phyloP scores from a whole-genome alignment of 2,329 filamentous ascomycete genomes.

The Piedraia hortae region DNA sequence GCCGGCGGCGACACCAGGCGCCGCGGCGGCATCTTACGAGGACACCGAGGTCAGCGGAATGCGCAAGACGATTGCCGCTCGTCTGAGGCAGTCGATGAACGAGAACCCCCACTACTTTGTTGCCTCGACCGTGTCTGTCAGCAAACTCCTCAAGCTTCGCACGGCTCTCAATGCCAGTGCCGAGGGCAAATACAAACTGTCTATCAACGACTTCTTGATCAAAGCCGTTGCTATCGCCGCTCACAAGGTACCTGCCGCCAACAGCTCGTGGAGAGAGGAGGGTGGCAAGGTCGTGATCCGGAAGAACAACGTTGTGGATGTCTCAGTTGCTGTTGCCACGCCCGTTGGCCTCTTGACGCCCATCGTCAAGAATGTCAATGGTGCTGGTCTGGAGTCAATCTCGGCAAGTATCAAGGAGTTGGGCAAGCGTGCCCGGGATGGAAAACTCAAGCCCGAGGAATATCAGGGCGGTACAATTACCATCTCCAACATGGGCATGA shows the following conservation, averaged over 20 bases:
- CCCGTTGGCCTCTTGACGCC: conserved; percentile 88
- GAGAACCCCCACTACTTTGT: conserved; percentile 98
- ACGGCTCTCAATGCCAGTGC: conserved; percentile 69
- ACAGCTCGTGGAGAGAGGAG: conserved; percentile 71
- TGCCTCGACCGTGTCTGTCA: conserved; percentile 66
- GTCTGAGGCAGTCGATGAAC: conserved; percentile 66
- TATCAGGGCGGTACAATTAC: conserved; percentile 98
- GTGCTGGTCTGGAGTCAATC: conserved; percentile 66
- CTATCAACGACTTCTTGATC: conserved; percentile 98
- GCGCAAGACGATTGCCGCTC: conserved; percentile 91
- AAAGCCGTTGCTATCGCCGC: conserved; percentile 77
- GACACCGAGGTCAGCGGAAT: conserved; percentile 69
- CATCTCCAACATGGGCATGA: conserved; percentile 99
- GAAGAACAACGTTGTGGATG: conserved; percentile 76
- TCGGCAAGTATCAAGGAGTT: conserved; percentile 82
- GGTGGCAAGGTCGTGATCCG: conserved; percentile 58
- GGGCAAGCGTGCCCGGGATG: conserved; percentile 80
- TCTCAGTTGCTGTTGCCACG: conserved; percentile 85
- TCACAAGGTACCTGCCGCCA: conserved; percentile 82
- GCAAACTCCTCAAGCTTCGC: conserved; percentile 88
- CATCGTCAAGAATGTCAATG: conserved; percentile 74
- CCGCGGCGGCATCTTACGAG: conserved; percentile 40
- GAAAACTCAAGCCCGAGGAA: conserved; percentile 97
- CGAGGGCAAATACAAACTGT: conserved; percentile 92
- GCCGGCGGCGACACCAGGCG: conserved; percentile 21